Conservation (phyloP, 306 rosid species). For the Prunus davidiana region DNA sequence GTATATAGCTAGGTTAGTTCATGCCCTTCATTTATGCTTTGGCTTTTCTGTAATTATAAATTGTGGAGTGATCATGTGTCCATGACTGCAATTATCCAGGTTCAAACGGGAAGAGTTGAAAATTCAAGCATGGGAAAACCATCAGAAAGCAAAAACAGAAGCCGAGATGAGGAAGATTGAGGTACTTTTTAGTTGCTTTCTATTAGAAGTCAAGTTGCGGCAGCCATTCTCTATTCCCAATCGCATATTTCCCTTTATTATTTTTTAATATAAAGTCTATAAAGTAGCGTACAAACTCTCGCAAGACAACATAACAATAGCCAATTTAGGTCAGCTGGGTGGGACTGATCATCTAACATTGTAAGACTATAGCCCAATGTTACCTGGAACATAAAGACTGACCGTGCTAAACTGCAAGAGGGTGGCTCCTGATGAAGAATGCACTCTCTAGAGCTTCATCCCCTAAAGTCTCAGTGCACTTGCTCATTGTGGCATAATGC, state of each 20-base stretch:
- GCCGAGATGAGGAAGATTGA: constrained; percentile 91
- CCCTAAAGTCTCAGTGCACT: background rate
- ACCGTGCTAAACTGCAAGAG: background rate
- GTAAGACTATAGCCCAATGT: background rate
- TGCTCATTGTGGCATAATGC: background rate
- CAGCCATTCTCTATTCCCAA: constrained; percentile 7
- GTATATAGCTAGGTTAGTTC: constrained; percentile 75
- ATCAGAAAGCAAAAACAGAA: constrained; percentile 93
- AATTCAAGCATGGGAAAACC: constrained; percentile 96
- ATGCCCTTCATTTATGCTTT: constrained; percentile 8
- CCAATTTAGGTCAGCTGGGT: background rate
- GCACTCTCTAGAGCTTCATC: background rate
- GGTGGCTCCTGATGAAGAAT: background rate
- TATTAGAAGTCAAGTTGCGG: background rate
- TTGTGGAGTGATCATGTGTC: constrained; percentile 25
- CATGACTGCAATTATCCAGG: constrained; percentile 44
- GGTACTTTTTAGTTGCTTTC: constrained; percentile 40
- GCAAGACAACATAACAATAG: background rate
- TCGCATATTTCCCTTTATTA: background rate
- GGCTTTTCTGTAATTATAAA: background rate
- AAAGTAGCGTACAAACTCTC: background rate
- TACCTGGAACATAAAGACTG: background rate
- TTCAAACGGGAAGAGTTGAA: constrained; percentile 96
- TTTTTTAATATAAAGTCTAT: background rate
- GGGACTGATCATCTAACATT: background rate